Percentiles rank a stretch among this genome's conserved stretches.
Conservation (phyloP, 164 flowering plant species). For the Aristolochia contorta region DNA sequence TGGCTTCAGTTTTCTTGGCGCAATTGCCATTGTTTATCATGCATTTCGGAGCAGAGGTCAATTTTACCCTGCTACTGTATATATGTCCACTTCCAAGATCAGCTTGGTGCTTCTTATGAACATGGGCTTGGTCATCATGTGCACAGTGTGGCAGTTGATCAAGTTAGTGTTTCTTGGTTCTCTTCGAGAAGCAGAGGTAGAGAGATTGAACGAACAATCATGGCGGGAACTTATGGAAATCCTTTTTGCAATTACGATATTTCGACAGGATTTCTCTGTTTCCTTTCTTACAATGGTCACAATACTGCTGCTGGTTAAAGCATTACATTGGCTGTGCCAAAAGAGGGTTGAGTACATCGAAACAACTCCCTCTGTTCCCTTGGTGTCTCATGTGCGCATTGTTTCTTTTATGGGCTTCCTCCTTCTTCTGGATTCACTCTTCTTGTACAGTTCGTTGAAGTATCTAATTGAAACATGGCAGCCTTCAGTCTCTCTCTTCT, state of each 20-base stretch:
- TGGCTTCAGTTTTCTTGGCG: conserved; percentile 55
- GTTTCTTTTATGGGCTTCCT: conserved; percentile 89
- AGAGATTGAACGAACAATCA: conserved; percentile 93
- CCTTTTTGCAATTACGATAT: conserved; percentile 89
- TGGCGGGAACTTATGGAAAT: conserved; percentile 99
- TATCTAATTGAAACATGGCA: conserved; percentile 54
- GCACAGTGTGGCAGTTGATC: conserved; percentile 75
- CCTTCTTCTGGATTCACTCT: conserved; percentile 59
- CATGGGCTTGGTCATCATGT: conserved; percentile 89
- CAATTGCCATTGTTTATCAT: conserved; percentile 69
- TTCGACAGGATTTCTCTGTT: conserved; percentile 90
- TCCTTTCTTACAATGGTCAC: conserved; percentile 86
- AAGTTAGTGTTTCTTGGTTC: conserved; percentile 74
- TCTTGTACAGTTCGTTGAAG: conserved; percentile 55
- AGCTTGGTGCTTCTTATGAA: conserved; percentile 82
- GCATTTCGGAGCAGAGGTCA: conserved; percentile 87
- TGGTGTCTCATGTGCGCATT: conserved; percentile 72
- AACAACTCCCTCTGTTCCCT: conserved; percentile 84
- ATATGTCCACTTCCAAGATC: conserved; percentile 89
- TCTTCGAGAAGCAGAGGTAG: conserved; percentile 96
- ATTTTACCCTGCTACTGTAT: conserved; percentile 90
- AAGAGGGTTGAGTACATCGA: conserved; percentile 98
- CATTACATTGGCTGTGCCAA: conserved; percentile 97
- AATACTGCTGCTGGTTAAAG: conserved; percentile 68
- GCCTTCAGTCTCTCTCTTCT: conserved; percentile 92